Evolutionary conservation across 345 rosid genomes (phyloP).

Genomic region (Hypericum androsaemum): DNA sequence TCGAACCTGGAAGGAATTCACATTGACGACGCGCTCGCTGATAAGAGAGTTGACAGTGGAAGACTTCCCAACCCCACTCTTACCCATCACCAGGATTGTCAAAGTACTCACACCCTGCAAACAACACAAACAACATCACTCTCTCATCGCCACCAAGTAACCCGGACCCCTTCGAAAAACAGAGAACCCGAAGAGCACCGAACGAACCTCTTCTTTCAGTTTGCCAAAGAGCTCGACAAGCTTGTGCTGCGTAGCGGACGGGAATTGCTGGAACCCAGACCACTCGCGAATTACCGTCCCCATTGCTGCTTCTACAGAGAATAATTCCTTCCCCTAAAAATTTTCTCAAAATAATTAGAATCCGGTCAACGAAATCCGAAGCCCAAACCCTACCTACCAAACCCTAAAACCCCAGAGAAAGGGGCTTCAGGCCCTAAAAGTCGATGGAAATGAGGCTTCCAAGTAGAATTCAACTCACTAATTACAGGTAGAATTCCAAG

Average conservation of each 20-base stretch:
- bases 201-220: constrained; percentile 56
- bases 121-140: no score
- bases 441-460: no score
- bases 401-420: constrained; percentile 19
- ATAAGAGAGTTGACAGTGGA: constrained; percentile 75
- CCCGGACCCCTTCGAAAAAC: not conserved
- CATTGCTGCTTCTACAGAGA: constrained; percentile 13
- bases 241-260: constrained; percentile 61
- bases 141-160: no score
- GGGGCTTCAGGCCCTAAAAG: no score
- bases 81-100: constrained; percentile 80
- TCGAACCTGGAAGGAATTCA: constrained; percentile 60
- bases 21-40: constrained; percentile 62
- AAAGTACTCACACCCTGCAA: constrained; percentile 50
- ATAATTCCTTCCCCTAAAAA: no score
- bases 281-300: constrained; percentile 47
- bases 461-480: no score
- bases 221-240: constrained; percentile 61
- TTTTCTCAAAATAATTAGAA: no score
- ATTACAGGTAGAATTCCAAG: no score
- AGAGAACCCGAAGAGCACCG: constrained; percentile 2
- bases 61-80: constrained; percentile 89
- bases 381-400: not conserved
- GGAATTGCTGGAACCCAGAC: constrained; percentile 73
- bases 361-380: no score